Conservation (phyloP, 116 monocot species). For the Cymodocea nodosa region DNA sequence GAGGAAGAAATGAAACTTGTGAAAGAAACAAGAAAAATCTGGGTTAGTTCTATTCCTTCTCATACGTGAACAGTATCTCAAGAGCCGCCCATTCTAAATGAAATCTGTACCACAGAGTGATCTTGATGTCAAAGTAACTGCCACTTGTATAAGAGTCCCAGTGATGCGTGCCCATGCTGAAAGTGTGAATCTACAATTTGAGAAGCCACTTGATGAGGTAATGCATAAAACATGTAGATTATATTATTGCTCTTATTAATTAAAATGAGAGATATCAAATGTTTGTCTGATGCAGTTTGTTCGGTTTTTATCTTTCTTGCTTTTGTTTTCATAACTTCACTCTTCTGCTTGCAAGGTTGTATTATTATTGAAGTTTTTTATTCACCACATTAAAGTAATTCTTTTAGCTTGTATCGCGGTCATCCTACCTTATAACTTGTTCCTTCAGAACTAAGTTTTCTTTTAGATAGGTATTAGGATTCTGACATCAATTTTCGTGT, state of each 20-base stretch:
- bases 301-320: not conserved
- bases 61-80: no score
- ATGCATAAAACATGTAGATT: not conserved
- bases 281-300: not conserved
- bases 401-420: no score
- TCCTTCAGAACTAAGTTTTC: not conserved
- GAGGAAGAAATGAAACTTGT: constrained; percentile 99
- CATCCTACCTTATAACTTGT: not conserved
- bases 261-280: not conserved
- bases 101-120: constrained; percentile 39
- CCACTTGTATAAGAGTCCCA: constrained; percentile 32
- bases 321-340: not conserved
- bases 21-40: constrained; percentile 93
- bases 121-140: constrained; percentile 46
- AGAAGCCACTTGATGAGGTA: constrained; percentile 31
- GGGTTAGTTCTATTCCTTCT: constrained; percentile 31
- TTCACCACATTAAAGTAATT: no score
- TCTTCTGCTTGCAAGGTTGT: not conserved
- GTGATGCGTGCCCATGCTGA: constrained; percentile 41
- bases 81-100: not conserved
- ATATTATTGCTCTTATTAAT: not conserved
- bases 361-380: no score
- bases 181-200: constrained; percentile 33
- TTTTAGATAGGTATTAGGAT: no score
- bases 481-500: not conserved